Percentiles rank a stretch among this genome's conserved stretches.
Conservation (phyloP, 495 filamentous ascomycete species). For the Xylaria nigripes region DNA sequence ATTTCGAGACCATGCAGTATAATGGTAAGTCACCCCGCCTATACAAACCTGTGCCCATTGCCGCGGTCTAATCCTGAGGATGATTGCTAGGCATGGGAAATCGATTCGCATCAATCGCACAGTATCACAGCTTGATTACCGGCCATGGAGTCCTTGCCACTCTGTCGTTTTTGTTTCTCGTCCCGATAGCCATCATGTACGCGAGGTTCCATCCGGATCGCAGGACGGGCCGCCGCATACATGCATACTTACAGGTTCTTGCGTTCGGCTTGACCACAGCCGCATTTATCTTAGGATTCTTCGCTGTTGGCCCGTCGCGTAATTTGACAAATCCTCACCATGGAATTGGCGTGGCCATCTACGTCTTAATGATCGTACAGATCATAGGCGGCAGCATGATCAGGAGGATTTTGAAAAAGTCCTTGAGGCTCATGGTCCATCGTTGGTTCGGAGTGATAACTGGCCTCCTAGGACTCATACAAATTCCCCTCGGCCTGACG, state of each 20-base stretch:
- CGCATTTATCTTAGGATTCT: slow-evolving; percentile 65
- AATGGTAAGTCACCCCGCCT: slow-evolving; percentile 58
- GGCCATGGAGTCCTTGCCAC: slow-evolving; percentile 81
- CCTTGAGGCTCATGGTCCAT: slow-evolving; percentile 72
- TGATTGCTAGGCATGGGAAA: slow-evolving; percentile 72
- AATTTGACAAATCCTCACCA: slow-evolving; percentile 90
- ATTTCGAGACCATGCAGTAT: slow-evolving; percentile 91
- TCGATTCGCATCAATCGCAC: slow-evolving; percentile 63
- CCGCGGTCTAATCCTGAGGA: slow-evolving; percentile 12
- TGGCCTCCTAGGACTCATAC: slow-evolving; percentile 71
- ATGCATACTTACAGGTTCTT: slow-evolving; percentile 82
- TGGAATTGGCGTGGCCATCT: slow-evolving; percentile 86
- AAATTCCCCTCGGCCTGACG: slow-evolving; percentile 83
- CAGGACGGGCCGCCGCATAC: slow-evolving; percentile 58
- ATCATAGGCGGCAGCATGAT: slow-evolving; percentile 68
- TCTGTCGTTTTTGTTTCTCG: slow-evolving; percentile 77
- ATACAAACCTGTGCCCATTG: background rate
- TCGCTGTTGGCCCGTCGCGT: slow-evolving; percentile 67
- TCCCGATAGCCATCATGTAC: slow-evolving; percentile 69
- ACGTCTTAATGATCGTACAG: slow-evolving; percentile 75
- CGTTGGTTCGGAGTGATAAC: slow-evolving; percentile 76
- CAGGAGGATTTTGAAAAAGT: slow-evolving; percentile 48
- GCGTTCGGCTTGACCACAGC: slow-evolving; percentile 64
- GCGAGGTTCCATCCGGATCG: slow-evolving; percentile 62
- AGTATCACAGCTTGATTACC: slow-evolving; percentile 71